Evolutionary conservation across 331 rosid species (phyloP).

Genomic region (Malus hybrid): DNA sequence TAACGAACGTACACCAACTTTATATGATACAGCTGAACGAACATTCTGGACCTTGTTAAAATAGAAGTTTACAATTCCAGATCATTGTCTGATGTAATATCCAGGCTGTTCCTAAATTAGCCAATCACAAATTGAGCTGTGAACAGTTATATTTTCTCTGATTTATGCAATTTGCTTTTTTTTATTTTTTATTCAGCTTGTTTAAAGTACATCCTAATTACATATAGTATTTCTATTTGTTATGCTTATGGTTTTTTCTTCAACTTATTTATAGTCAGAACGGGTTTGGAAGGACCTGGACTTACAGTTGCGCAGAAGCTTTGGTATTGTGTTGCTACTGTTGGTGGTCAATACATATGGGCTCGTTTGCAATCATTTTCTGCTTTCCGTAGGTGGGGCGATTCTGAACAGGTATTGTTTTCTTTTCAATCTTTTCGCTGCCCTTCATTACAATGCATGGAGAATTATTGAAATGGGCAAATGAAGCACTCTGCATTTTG

Average conservation of each 20-base stretch:
- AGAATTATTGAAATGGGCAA: conserved; percentile 5
- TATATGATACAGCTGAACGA: neutral
- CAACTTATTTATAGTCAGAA: conserved; percentile 56
- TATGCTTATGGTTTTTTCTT: conserved; percentile 13
- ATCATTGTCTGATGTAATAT: neutral
- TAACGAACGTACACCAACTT: neutral
- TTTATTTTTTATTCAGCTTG: neutral
- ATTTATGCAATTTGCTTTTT: neutral
- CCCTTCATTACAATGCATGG: conserved; percentile 6
- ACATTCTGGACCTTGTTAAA: neutral
- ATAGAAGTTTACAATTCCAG: neutral
- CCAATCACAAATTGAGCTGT: neutral
- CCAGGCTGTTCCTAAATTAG: neutral
- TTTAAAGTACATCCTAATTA: neutral
- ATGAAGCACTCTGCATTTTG: conserved; percentile 13
- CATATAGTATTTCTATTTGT: neutral
- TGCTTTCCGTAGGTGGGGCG: conserved; percentile 99
- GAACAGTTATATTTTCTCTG: neutral
- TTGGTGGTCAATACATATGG: conserved; percentile 97
- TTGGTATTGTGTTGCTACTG: conserved; percentile 90
- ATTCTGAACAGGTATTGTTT: conserved; percentile 85
- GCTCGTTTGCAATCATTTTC: conserved; percentile 90
- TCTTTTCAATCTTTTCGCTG: neutral
- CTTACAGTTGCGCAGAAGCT: conserved; percentile 83
- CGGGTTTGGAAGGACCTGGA: conserved; percentile 96